Base-by-base conservation (phyloP, 305 asterid species). In the Caryopteris hybrid region DNA sequence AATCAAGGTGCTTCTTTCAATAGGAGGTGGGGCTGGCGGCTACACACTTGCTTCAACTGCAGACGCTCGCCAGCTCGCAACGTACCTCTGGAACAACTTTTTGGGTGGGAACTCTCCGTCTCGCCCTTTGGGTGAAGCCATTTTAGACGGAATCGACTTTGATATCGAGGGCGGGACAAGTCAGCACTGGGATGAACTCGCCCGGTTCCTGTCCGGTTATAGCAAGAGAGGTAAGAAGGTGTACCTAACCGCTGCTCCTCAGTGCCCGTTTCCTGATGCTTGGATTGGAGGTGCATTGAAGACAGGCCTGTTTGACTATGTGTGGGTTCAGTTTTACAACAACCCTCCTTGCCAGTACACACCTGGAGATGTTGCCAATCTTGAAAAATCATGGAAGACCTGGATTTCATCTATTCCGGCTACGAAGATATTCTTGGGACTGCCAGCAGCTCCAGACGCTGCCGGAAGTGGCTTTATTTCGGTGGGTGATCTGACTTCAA, bases 311-410 rank as follows among this genome's bases (percentile, higher is more conserved):
- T 85, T 85, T 55, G 80, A 85, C 77, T 82, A 76, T 8, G 81
- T 83, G 5, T 79, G 91, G 88, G 79, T 85, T 11, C 91, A 81
- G 68, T 85, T 85, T 23, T 85, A 83, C 47, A 85, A 83, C 39
- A 83, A 81, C 48, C 91, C 85, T 22, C 86, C 90, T 13, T 83
- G 87, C 65, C 85, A 81, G 71, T 83, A 77, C 51, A 18, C 61
- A 23, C 34, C 69, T 7, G 81, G 80, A 6, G 51, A 48, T 62
- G 48, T 65, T 17, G 57, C 73, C 0, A 55, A 39, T 57, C 80
- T 85, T 61, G 78, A 70, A 22, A 52, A 58, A 3, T 58, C 85
- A n/a, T 83, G 89, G 89, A 75, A 56, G 43, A 70, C 55, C 33
- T 79, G 80, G 79, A 70, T 46, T 54, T 67, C 78, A 0, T 70